phyloP scores from a whole-genome alignment of 148 eudicot species.

The Chenopodium suecicum region DNA sequence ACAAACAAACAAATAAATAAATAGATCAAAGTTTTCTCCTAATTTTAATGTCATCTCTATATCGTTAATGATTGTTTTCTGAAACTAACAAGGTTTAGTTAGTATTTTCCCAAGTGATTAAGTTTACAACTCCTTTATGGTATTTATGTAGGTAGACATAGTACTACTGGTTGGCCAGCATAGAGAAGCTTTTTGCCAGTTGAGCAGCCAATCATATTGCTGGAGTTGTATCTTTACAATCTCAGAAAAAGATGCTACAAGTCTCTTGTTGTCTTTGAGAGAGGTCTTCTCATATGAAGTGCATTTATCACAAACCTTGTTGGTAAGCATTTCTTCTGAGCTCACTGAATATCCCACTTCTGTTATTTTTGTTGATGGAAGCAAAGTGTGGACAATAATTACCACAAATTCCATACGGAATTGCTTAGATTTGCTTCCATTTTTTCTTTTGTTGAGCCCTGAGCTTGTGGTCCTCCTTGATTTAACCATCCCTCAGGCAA shows the following conservation, averaged over 20 bases:
- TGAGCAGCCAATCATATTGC: neutral
- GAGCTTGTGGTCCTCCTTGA: too few relatives aligned
- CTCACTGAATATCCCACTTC: neutral
- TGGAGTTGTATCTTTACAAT: neutral
- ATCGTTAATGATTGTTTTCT: neutral
- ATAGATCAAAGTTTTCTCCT: neutral
- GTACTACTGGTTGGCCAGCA: neutral
- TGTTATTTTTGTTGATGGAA: neutral
- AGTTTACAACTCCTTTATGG: neutral
- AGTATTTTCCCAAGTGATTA: neutral
- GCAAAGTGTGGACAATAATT: neutral
- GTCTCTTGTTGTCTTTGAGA: neutral
- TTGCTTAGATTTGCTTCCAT: neutral
- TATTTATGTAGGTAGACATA: constrained; percentile 5
- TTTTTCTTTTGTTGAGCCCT: too few relatives aligned
- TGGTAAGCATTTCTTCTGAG: neutral
- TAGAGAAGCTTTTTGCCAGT: neutral
- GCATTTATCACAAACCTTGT: neutral
- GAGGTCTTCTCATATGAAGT: neutral
- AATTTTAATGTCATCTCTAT: neutral
- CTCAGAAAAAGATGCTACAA: neutral
- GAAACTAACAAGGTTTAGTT: neutral
- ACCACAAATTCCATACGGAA: neutral
- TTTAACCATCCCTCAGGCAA: neutral
- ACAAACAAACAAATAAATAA: neutral